Base-by-base conservation (phyloP, 176 grass and related monocot genomes). In the Carex myosuroides region DNA sequence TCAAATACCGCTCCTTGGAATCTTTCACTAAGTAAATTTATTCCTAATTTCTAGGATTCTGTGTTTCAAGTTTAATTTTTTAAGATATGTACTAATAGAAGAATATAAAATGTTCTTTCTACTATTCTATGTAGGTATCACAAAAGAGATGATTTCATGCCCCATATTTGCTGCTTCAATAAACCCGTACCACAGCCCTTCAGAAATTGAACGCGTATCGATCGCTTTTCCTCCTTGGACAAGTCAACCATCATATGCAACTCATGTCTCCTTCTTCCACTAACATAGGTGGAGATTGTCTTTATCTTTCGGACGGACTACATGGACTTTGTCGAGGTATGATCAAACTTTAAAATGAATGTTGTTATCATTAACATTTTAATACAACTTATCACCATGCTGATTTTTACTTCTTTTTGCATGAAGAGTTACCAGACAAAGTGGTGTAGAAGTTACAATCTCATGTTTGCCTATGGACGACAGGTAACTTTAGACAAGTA, bases 391-490 rank as follows among this genome's bases (percentile, higher is more conserved):
- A 29, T 29, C 29, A 29, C 29, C 29, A 29, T 29, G 29, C 29
- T 29, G 29, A 29, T 29, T 29, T 29, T 29, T 29, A 29, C 29
- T 29, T 29, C 29, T 29, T 29, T 29, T 29, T 29, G 29, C 29
- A 29, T 29, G 29, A 1, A 97, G 94, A 85, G 39, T 88, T 92
- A 97, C 29, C 52, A 78, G 94, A 13, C 85, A 88, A 88, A 94
- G 92, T 81, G 87, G 79, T 20, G 94, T 88, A 44, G 92, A 90
- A 66, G 94, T 97, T 87, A 97, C 90, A 80, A 92, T 97, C 61
- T 94, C 92, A 60, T 94, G 87, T 68, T 69, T 97, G 63, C 92
- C 94, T 39, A 94, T 92, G 75, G 94, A 97, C 65, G 90, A 62
- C 24, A 94, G 90, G 92, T 97, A 84, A 42, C 61, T 75, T 6